Base-by-base conservation (phyloP, 1,139 yeast species). In the Candida mesenterica region DNA sequence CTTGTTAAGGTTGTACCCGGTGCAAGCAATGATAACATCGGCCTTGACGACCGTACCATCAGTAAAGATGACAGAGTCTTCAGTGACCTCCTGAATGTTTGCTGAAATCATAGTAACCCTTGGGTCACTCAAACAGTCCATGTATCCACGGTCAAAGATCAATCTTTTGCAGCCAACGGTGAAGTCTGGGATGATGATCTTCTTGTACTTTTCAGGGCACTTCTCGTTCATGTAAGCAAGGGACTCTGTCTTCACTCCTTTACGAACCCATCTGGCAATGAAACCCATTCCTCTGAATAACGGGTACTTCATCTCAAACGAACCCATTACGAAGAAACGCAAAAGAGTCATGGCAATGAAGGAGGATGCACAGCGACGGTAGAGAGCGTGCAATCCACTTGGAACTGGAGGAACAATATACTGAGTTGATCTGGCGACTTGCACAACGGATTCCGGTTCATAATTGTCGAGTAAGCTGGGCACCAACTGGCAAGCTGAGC, bases 91-190 rank as follows among this genome's bases (percentile, higher is more conserved):
- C 8, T 48, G 54, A 18, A 68, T 59, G 4, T 45, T 49, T 10
- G 49, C 52, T 28, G 53, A 44, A 9, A 52, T 50, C 26, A 68
- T 45, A 27, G 57, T 53, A 15, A 68, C 40, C 31, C 65, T 49
- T 8, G 63, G 57, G 37, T 68, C 67, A 28, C 51, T 50, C 37
- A 68, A 55, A 2, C 59, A 37, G 1, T 71, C 63, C 24, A 66
- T 53, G 43, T 68, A 68, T 26, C 47, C 42, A 42, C 65, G 54
- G 45, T 68, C 75, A 43, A 59, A 67, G 33, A 68, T 61, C 44
- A 68, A 50, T 37, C 75, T 52, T 44, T 68, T 68, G 50, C 75
- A 68, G 3, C 75, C 75, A 42, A 68, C 55, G 43, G 66, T 67
- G 48, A 50, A 68, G 17, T 62, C 56, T 4, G 75, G 75, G 23